Percentiles rank a stretch among this genome's conserved stretches.
Evolutionary conservation across 805 yeast species (phyloP).

Genomic region (Diddensiella caesifluorescens): DNA sequence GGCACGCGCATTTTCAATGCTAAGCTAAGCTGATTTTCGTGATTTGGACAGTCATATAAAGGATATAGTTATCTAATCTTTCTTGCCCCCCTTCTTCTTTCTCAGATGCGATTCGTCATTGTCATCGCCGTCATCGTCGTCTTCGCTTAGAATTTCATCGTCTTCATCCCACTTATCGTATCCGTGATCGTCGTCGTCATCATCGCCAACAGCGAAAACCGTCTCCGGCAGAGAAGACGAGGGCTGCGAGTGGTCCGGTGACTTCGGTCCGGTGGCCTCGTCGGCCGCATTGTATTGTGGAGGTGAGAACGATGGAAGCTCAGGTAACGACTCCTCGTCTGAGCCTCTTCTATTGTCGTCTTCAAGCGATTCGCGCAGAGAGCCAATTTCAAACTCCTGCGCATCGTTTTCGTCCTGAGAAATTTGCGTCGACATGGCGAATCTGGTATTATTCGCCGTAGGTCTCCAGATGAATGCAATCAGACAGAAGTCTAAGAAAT

Average conservation of each 20-base stretch:
- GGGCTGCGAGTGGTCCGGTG: background rate
- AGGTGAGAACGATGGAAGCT: conserved; percentile 7
- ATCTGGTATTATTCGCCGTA: conserved; percentile 87
- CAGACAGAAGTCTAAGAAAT: conserved; percentile 75
- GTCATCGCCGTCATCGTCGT: conserved; percentile 7
- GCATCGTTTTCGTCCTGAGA: conserved; percentile 66
- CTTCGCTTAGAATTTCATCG: conserved; percentile 10
- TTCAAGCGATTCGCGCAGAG: conserved; percentile 39
- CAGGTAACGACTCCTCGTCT: conserved; percentile 5
- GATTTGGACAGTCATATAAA: background rate
- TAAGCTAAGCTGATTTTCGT: background rate
- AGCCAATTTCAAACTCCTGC: conserved; percentile 61
- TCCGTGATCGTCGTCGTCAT: conserved; percentile 22
- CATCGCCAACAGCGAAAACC: conserved; percentile 25
- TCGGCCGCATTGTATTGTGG: conserved; percentile 5
- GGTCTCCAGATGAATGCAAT: conserved; percentile 96
- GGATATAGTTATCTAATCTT: background rate
- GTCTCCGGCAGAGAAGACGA: conserved; percentile 15
- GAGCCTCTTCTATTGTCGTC: conserved; percentile 31
- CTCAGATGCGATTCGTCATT: conserved; percentile 1
- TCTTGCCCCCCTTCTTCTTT: conserved; percentile 2
- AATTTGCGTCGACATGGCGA: conserved; percentile 89
- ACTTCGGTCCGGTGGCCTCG: conserved; percentile 8
- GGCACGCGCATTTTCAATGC: background rate
- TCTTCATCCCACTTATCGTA: conserved; percentile 21